Evolutionary conservation across 1,284 basidiomycete genomes (phyloP), one percentile per base, ranked within the genome.

Genomic region (Tylopilus orsonianus): DNA sequence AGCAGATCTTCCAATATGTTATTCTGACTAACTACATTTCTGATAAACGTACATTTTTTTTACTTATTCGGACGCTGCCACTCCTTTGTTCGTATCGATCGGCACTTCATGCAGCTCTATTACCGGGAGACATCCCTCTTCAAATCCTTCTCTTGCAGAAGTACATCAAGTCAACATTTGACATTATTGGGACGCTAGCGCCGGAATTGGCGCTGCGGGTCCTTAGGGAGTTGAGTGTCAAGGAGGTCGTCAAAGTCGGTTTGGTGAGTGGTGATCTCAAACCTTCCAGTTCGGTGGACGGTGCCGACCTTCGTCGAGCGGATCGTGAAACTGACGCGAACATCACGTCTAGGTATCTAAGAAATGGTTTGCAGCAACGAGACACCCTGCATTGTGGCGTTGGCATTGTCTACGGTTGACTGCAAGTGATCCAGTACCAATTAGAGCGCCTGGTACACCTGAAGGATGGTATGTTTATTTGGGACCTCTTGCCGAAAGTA

Each of bases 91-190:
- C 29, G 26, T 34, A 37, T 29, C 43, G 19, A 13, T 35, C 24
- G 8, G 39, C 26, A 16, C 26, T 30, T 38, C 3, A 10, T 43
- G 23, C 32, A 82, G 82, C 85, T 9, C 81, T 82, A 64, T 72
- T 87, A 54, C 88, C 88, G 1, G 87, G 87, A 32, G 88, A 90
- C 57, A 88, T 90, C 37, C 79, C 79, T 8, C 75, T 83, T 27
- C 89, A 82, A 66, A 90, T 93, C 40, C 75, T 86, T 0, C 77
- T 92, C 5, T 78, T 96, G 16, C 82, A 93, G 65, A 88, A 88
- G 65, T 93, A 93, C 57, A 78, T 82, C 38, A 82, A 79, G 56
- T 84, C 83, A 19, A 87, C 89, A 6, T 88, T 87, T 58, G 93
- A 95, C 59, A 78, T 95, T 43, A 71, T 95, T 30, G 86, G 86